Conservation (phyloP, 2,329 filamentous ascomycete species). For the Cordyceps javanica region DNA sequence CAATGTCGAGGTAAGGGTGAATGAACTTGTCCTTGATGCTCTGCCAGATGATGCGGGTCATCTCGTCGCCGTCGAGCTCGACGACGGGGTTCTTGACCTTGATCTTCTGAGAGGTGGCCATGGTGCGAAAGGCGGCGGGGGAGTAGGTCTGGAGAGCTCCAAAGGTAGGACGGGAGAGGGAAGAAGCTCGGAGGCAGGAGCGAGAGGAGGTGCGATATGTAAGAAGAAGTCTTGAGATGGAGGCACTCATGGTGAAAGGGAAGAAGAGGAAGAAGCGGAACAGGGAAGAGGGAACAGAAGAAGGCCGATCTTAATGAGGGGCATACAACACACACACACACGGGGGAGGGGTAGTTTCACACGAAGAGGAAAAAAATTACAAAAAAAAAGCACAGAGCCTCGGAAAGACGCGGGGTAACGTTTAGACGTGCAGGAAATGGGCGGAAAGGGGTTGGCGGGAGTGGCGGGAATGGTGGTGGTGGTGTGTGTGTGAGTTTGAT, state of each 20-base stretch:
- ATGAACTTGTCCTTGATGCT: constrained; percentile 99
- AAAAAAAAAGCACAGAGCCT: background rate
- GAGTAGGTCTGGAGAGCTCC: constrained; percentile 38
- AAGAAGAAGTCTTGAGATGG: constrained; percentile 4
- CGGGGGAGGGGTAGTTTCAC: background rate
- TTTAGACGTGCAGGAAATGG: background rate
- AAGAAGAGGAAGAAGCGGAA: background rate
- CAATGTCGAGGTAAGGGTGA: constrained; percentile 89
- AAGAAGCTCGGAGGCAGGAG: constrained; percentile 22
- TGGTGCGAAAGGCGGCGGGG: constrained; percentile 64
- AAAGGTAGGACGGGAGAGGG: constrained; percentile 33
- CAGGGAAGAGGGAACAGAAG: background rate
- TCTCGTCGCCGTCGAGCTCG: constrained; percentile 91
- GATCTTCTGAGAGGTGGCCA: constrained; percentile 71
- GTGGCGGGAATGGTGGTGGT: background rate
- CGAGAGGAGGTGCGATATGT: constrained; percentile 18
- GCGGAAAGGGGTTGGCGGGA: background rate
- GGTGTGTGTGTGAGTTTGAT: background rate
- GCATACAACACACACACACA: background rate
- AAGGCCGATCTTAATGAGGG: background rate
- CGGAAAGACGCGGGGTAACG: constrained; percentile 13
- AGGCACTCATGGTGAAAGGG: constrained; percentile 6
- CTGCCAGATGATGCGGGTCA: constrained; percentile 99
- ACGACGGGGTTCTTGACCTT: constrained; percentile 99
- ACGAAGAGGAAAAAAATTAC: background rate